These are phyloP conservation scores for Lodderomyces orthopsilosis DNA, from an alignment of 1,139 yeast species.

Conservation along the genomic window DNA sequence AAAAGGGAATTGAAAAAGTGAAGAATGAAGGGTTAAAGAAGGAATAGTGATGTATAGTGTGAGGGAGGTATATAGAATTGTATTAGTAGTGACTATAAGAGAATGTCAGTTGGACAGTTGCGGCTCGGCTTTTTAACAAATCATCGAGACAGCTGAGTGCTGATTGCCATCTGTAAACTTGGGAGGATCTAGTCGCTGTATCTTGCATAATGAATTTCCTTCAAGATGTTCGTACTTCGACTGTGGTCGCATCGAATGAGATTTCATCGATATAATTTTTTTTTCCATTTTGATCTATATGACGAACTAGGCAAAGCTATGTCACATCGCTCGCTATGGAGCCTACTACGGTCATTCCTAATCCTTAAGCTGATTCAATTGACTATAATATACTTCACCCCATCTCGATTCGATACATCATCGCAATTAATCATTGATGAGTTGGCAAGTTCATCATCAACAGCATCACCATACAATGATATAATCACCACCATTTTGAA, in stretches of 20 bases:
- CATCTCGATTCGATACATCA: constrained; percentile 41
- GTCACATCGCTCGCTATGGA: constrained; percentile 7
- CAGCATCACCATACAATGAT: constrained; percentile 30
- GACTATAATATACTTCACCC: constrained; percentile 30
- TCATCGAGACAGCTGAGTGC: no score
- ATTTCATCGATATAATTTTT: neutral
- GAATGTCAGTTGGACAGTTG: no score
- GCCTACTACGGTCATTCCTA: constrained; percentile 20
- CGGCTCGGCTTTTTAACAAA: no score
- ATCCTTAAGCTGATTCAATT: constrained; percentile 30
- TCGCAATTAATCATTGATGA: constrained; percentile 31
- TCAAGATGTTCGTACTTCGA: no score
- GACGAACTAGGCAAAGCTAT: neutral
- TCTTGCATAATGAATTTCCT: no score
- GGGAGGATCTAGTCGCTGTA: no score
- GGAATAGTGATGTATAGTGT: neutral
- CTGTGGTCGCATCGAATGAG: no score
- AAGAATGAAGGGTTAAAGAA: constrained; percentile 51
- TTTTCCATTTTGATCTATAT: neutral
- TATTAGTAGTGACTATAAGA: no score
- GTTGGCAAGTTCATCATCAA: constrained; percentile 26
- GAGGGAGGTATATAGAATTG: neutral
- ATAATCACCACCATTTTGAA: constrained; percentile 27
- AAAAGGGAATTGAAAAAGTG: constrained; percentile 61
- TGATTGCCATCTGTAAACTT: no score